Evolutionary conservation across 768 basidiomycete genomes (phyloP).

Genomic region (Suillus spraguei): DNA sequence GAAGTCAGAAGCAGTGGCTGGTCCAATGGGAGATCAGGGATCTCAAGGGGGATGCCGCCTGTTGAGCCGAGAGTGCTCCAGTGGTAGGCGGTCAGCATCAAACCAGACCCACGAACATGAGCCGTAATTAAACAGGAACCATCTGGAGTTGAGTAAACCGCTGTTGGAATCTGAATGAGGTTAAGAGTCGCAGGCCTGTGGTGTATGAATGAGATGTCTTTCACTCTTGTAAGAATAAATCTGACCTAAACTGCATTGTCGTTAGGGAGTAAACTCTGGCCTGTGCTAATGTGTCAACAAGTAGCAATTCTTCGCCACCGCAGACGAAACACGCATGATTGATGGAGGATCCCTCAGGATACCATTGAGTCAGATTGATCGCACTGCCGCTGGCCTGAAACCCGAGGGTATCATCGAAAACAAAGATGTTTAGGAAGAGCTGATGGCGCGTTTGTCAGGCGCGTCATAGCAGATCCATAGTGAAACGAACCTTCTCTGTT

Average conservation of each 20-base stretch:
- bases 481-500: constrained; percentile 38
- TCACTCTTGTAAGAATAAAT: not conserved
- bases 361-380: constrained; percentile 48
- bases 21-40: constrained; percentile 28
- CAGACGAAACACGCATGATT: constrained; percentile 44
- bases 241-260: constrained; percentile 56
- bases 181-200: constrained; percentile 48
- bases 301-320: constrained; percentile 53
- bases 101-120: constrained; percentile 23
- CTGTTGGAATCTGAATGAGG: constrained; percentile 36
- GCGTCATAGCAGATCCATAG: too few species aligned
- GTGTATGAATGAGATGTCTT: not conserved
- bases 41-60: constrained; percentile 42
- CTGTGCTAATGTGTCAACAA: constrained; percentile 46
- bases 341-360: constrained; percentile 32
- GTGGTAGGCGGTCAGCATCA: constrained; percentile 46
- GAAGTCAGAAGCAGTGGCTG: constrained; percentile 43
- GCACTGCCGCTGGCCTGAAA: constrained; percentile 45
- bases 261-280: constrained; percentile 55
- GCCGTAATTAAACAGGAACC: constrained; percentile 51
- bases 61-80: constrained; percentile 59
- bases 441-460: constrained; percentile 18
- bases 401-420: constrained; percentile 47
- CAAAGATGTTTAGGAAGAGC: constrained; percentile 46
- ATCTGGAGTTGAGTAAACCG: constrained; percentile 51